These are phyloP conservation scores for Populus tomentosa DNA, from an alignment of 441 rosid species.

Conservation along the genomic window DNA sequence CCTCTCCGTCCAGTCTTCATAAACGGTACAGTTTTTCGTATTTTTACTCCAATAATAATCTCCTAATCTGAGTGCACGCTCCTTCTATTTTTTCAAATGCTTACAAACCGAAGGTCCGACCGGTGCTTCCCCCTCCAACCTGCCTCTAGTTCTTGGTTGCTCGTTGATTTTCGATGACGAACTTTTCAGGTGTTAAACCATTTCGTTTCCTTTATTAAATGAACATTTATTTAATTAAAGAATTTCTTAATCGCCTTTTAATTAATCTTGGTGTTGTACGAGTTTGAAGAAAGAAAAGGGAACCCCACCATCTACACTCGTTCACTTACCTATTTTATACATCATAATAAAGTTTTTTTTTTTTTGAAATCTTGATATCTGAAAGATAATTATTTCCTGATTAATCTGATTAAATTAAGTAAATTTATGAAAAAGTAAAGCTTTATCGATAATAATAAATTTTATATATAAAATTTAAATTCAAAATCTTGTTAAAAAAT, in stretches of 20 bases:
- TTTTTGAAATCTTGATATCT: too few species aligned
- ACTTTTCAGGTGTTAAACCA: neutral
- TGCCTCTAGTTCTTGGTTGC: neutral
- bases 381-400: accelerated
- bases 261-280: neutral
- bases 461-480: too few species aligned
- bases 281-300: neutral
- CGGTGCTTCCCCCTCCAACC: neutral
- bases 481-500: too few species aligned
- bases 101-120: too few species aligned
- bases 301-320: neutral
- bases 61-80: too few species aligned
- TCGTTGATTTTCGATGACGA: neutral
- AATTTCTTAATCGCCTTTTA: neutral
- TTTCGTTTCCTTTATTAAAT: too few species aligned
- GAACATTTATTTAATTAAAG: neutral
- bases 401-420: too few species aligned
- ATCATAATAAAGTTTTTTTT: too few species aligned
- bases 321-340: too few species aligned
- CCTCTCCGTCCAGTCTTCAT: neutral
- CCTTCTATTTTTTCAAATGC: too few species aligned
- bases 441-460: too few species aligned
- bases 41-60: too few species aligned
- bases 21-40: neutral
- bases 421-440: accelerated